Conservation (phyloP, 2,329 filamentous ascomycete genomes). For the Diaporthe ilicicola region DNA sequence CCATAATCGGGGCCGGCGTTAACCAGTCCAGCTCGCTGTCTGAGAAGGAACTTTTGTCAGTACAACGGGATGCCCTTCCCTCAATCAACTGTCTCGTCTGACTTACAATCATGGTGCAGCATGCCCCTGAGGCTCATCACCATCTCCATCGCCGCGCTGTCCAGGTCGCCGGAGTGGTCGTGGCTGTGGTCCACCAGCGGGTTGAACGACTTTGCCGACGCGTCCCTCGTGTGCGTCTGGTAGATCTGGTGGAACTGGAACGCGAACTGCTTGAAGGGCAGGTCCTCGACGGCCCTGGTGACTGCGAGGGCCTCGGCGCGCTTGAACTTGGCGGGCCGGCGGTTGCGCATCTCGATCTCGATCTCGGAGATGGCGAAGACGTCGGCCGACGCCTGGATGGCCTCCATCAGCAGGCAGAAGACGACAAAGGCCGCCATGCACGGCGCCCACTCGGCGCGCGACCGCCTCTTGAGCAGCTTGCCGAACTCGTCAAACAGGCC, state of each 20-base stretch:
- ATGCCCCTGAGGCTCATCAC: slow-evolving; percentile 54
- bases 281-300: slow-evolving; percentile 62
- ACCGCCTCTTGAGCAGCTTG: slow-evolving; percentile 62
- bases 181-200: slow-evolving; percentile 58
- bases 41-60: slow-evolving; percentile 32
- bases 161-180: slow-evolving; percentile 54
- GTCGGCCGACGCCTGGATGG: slow-evolving; percentile 62
- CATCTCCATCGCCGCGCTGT: slow-evolving; percentile 55
- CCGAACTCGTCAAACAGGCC: slow-evolving; percentile 61
- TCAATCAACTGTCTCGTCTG: not conserved
- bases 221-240: slow-evolving; percentile 62
- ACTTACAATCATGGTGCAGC: slow-evolving; percentile 55
- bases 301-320: slow-evolving; percentile 55
- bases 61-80: not conserved
- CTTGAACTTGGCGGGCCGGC: slow-evolving; percentile 47
- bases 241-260: slow-evolving; percentile 69
- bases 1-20: slow-evolving; percentile 52
- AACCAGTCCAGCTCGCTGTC: slow-evolving; percentile 54
- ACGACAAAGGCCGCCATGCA: slow-evolving; percentile 65
- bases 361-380: slow-evolving; percentile 60
- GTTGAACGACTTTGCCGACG: slow-evolving; percentile 61
- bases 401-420: slow-evolving; percentile 67
- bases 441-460: slow-evolving; percentile 62
- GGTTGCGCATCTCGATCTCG: slow-evolving; percentile 55
- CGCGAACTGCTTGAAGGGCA: slow-evolving; percentile 68